Conservation (phyloP, 768 basidiomycete genomes). For the Pleurotus djamor region DNA sequence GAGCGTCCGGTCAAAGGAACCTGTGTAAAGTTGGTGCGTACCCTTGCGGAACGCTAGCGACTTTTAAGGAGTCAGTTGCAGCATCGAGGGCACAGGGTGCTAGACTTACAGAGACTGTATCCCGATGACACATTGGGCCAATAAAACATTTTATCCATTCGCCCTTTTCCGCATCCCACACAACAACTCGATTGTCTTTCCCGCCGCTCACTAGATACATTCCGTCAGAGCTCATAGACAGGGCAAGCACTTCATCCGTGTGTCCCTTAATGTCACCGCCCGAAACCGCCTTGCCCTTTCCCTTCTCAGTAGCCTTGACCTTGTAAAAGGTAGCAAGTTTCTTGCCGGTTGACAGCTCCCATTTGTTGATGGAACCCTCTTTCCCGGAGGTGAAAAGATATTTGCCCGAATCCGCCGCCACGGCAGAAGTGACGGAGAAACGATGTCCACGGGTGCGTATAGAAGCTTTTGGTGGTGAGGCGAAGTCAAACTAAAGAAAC, state of each 20-base stretch:
- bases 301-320: conserved; percentile 49
- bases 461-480: conserved; percentile 38
- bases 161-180: conserved; percentile 80
- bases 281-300: conserved; percentile 41
- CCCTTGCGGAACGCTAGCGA: conserved; percentile 75
- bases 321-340: conserved; percentile 62
- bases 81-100: neutral
- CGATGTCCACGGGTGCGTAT: conserved; percentile 74
- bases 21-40: conserved; percentile 71
- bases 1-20: conserved; percentile 83
- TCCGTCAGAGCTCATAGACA: conserved; percentile 86
- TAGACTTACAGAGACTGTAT: conserved; percentile 31
- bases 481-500: conserved; percentile 52
- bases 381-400: conserved; percentile 90
- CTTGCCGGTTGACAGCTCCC: conserved; percentile 70
- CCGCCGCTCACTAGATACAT: conserved; percentile 86
- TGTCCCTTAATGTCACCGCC: conserved; percentile 64
- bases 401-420: conserved; percentile 67
- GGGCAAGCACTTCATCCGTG: conserved; percentile 78
- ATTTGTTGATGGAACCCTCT: conserved; percentile 87
- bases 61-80: conserved; percentile 29
- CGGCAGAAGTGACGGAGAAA: conserved; percentile 78
- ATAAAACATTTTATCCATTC: conserved; percentile 79
- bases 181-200: conserved; percentile 74
- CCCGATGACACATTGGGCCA: conserved; percentile 71